phyloP scores from a whole-genome alignment of 225 moss, liverwort and hornwort species.

The Pseudoscleropodium purum region DNA sequence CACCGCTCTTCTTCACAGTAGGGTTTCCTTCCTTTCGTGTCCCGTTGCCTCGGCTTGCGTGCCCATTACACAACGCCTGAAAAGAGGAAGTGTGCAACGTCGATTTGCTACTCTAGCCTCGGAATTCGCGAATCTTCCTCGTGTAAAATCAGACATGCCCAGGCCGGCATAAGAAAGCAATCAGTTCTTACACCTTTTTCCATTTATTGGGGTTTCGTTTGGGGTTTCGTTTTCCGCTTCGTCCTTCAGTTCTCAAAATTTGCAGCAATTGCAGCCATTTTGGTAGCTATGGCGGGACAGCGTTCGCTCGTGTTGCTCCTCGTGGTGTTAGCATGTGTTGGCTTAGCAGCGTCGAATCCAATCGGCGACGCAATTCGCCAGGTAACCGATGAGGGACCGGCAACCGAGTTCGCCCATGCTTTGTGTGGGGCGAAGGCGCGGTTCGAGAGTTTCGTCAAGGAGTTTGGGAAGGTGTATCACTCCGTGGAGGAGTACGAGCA shows the following conservation, averaged over 20 bases:
- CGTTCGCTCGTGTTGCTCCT: neutral
- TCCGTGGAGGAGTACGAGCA: slow-evolving; percentile 58
- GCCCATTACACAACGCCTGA: neutral
- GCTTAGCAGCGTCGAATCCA: neutral
- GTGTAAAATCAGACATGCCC: neutral
- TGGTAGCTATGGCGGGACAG: slow-evolving; percentile 9
- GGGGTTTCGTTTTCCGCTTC: neutral
- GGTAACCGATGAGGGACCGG: slow-evolving; percentile 34
- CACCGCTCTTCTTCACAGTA: neutral
- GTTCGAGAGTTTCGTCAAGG: slow-evolving; percentile 57
- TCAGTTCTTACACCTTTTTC: too few species aligned
- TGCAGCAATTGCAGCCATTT: neutral
- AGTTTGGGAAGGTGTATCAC: slow-evolving; percentile 55
- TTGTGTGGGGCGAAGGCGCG: slow-evolving; percentile 55
- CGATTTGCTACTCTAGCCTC: neutral
- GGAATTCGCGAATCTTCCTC: neutral
- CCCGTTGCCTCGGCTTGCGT: neutral
- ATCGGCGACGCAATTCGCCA: slow-evolving; percentile 33
- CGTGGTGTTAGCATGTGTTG: neutral
- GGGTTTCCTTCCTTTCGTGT: neutral
- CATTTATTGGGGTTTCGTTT: neutral
- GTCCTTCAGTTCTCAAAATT: too few species aligned
- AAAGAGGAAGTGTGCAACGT: neutral
- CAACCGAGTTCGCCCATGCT: slow-evolving; percentile 36
- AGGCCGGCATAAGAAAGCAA: neutral